Conservation (phyloP, 2,329 filamentous ascomycete species). For the Sporothrix curviconia region DNA sequence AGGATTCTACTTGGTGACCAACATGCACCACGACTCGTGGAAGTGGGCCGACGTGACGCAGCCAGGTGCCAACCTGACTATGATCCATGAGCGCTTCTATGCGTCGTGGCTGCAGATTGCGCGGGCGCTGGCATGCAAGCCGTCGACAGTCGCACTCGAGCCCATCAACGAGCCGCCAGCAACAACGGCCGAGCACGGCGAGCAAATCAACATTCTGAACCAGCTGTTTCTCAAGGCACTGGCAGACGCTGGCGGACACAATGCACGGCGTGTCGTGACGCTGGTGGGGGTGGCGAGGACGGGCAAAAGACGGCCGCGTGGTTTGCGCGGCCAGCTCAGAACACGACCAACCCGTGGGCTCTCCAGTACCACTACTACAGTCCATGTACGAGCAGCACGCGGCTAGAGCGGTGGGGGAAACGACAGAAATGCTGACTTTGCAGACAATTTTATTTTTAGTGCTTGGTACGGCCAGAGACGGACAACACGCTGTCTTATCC, state of each 20-base stretch:
- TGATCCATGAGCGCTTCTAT: slow-evolving; percentile 51
- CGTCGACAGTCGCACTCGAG: slow-evolving; percentile 48
- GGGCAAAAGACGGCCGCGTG: slow-evolving; percentile 46
- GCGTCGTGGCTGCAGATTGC: slow-evolving; percentile 53
- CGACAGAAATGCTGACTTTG: background rate
- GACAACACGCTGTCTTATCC: too few relatives aligned
- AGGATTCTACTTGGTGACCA: slow-evolving; percentile 47
- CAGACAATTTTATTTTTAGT: slow-evolving; percentile 39
- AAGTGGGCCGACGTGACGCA: slow-evolving; percentile 49
- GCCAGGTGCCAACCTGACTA: slow-evolving; percentile 38
- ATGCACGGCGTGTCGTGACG: slow-evolving; percentile 48
- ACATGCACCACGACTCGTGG: slow-evolving; percentile 56
- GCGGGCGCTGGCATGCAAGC: slow-evolving; percentile 47
- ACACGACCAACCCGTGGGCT: slow-evolving; percentile 50
- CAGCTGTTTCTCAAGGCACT: slow-evolving; percentile 49
- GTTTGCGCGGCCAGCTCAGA: slow-evolving; percentile 40
- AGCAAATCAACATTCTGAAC: slow-evolving; percentile 49
- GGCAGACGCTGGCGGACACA: slow-evolving; percentile 47
- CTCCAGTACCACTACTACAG: slow-evolving; percentile 58
- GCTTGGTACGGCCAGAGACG: too few relatives aligned
- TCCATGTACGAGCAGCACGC: slow-evolving; percentile 30
- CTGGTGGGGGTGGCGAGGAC: slow-evolving; percentile 48
- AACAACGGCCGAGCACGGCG: slow-evolving; percentile 40
- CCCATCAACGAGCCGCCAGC: slow-evolving; percentile 54
- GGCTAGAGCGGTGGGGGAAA: background rate